Conservation (phyloP, 108 stramenopile genomes). For the Epithemia pelagica region DNA sequence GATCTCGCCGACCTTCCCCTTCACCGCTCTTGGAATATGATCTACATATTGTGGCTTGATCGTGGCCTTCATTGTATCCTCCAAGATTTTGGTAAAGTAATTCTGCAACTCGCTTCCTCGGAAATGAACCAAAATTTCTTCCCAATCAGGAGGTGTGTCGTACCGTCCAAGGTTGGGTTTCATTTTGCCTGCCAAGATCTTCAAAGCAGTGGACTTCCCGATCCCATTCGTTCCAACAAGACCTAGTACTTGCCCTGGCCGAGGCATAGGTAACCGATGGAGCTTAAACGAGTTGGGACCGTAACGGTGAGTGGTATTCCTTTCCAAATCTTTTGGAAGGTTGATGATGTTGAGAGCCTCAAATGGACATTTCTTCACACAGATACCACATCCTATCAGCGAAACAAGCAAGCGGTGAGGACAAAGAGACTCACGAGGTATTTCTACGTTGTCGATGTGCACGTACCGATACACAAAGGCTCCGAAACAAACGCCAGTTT, state of each 20-base stretch:
- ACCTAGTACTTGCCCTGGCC: conserved; percentile 94
- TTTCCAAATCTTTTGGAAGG: conserved; percentile 93
- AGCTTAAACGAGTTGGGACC: conserved; percentile 99
- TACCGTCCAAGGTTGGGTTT: conserved; percentile 97
- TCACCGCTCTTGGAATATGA: conserved; percentile 91
- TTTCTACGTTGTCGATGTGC: background rate
- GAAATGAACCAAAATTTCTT: conserved; percentile 94
- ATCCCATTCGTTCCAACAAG: conserved; percentile 99
- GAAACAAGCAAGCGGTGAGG: background rate
- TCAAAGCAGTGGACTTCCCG: conserved; percentile 94
- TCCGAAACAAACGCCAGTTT: conserved; percentile 90
- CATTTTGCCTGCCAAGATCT: conserved; percentile 95
- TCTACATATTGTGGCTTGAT: conserved; percentile 99
- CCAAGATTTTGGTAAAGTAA: conserved; percentile 97
- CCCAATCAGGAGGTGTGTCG: conserved; percentile 96
- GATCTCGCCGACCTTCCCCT: conserved; percentile 82
- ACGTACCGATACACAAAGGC: conserved; percentile 82
- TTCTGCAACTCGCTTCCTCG: conserved; percentile 97
- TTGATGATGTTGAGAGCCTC: conserved; percentile 98
- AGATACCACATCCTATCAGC: conserved; percentile 91
- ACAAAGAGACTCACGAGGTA: background rate
- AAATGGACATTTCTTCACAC: conserved; percentile 98
- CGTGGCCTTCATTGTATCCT: conserved; percentile 97
- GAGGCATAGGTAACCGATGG: conserved; percentile 97
- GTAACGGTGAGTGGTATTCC: conserved; percentile 96